Evolutionary conservation across 768 basidiomycete genomes (phyloP).

Genomic region (Russula vinacea): DNA sequence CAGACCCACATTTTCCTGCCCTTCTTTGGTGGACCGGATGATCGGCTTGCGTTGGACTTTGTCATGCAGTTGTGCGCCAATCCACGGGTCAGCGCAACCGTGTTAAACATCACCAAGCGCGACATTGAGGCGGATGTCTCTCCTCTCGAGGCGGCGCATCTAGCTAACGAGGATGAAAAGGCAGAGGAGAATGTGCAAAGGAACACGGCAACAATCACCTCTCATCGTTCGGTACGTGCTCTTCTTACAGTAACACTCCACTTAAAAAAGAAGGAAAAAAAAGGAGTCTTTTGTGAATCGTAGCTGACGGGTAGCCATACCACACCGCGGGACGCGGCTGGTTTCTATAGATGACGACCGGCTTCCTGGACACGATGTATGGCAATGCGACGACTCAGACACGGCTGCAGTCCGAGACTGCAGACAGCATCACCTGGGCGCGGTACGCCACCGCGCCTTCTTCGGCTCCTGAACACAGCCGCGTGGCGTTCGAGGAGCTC

Average conservation of each 20-base stretch:
- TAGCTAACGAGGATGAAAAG: conserved; percentile 28
- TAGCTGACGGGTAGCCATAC: neutral
- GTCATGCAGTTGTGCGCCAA: conserved; percentile 80
- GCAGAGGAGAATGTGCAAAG: conserved; percentile 27
- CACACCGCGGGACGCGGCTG: neutral
- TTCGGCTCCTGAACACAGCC: neutral
- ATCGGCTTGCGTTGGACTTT: conserved; percentile 80
- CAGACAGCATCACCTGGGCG: conserved; percentile 75
- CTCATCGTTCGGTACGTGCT: conserved; percentile 38
- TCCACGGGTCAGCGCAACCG: conserved; percentile 64
- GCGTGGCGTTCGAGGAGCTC: conserved; percentile 61
- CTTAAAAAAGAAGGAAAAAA: neutral
- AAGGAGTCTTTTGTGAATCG: neutral
- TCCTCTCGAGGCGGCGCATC: conserved; percentile 31
- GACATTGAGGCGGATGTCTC: conserved; percentile 36
- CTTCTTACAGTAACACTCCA: neutral
- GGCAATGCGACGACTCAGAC: conserved; percentile 60
- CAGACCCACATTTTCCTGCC: conserved; percentile 74
- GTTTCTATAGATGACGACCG: conserved; percentile 33
- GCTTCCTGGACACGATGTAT: conserved; percentile 68
- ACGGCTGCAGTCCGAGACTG: conserved; percentile 74
- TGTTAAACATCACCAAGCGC: conserved; percentile 59
- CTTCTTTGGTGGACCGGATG: conserved; percentile 94
- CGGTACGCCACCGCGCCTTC: conserved; percentile 49
- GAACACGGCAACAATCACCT: conserved; percentile 44